Evolutionary conservation across 2,329 filamentous ascomycete species (phyloP), one percentile per base, ranked within the genome.

Genomic region (Colletotrichum truncatum): DNA sequence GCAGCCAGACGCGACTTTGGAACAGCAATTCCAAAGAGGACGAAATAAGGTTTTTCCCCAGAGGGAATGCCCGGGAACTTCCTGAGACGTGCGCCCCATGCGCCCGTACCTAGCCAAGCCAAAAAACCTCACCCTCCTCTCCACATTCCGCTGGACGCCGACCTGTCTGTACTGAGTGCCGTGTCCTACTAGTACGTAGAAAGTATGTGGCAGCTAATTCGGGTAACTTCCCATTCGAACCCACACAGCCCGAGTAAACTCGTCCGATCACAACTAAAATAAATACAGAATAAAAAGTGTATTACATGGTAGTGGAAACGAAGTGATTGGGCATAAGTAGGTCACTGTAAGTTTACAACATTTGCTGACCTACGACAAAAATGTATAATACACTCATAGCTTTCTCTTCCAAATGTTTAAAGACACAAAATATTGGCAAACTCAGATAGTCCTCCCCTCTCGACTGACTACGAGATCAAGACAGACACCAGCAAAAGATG

Each of bases 31-130:
- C 26, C 28, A n/a, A 28, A 26, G 12, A 48, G 26, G 41, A 25
- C 11, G 6, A n/a, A 58, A 30, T 55, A 54, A 28, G 34, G 41
- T 62, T 62, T 62, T 62, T 45, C 48, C 39, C 26, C 32, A 21
- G 11, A 25, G 39, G 56, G 32, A 21, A 55, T 28, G n/a, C 21
- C 21, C 57, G 56, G 41, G 23, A 45, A 45, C 41, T 34, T 43
- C 10, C 32, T 48, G 48, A 49, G 39, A 54, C 32, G 39, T 12
- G 8, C 21, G 12, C 39, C 18, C 39, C 41, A 32, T 26, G 11
- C 28, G 5, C n/a, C 45, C 14, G n/a, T n/a, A n/a, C n/a, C n/a
- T 49, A 26, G 34, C n/a, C 25, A 49, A 6, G n/a, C 30, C 46
- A 16, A 18, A 34, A 28, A 28, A 18, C 10, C 28, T n/a, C n/a